Conservation (phyloP, 2,329 filamentous ascomycete genomes). For the Colletotrichum salicis region DNA sequence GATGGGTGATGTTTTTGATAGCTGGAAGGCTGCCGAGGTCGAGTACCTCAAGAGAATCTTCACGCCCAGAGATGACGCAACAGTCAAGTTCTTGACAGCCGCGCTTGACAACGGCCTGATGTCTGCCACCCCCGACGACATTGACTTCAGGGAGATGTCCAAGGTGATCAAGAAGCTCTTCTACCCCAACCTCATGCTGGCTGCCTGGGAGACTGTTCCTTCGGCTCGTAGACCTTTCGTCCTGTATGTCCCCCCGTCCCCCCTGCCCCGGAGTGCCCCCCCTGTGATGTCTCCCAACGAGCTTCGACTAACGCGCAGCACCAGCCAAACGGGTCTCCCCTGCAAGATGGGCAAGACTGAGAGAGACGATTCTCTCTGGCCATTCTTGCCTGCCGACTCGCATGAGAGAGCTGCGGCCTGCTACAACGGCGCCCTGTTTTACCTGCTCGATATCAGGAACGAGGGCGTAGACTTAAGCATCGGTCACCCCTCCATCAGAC, state of each 20-base stretch:
- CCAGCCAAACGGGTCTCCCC: not conserved
- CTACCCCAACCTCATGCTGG: slow-evolving; percentile 5
- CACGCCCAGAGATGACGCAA: not conserved
- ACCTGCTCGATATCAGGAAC: slow-evolving; percentile 10
- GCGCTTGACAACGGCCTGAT: slow-evolving; percentile 20
- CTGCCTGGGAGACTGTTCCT: not conserved
- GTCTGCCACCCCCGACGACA: not conserved
- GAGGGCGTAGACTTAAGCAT: slow-evolving; percentile 1
- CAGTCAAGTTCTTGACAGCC: not conserved
- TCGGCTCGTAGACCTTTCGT: slow-evolving; percentile 8
- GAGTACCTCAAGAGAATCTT: slow-evolving; percentile 5
- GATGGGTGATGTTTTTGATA: slow-evolving; percentile 16
- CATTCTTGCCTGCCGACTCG: not conserved
- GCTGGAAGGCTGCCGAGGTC: slow-evolving; percentile 7
- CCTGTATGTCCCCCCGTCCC: not conserved
- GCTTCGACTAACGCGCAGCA: too few relatives aligned
- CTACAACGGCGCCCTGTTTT: slow-evolving; percentile 7
- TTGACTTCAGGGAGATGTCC: slow-evolving; percentile 12
- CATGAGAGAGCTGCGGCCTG: slow-evolving; percentile 10
- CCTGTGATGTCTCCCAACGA: too few relatives aligned
- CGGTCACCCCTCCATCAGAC: slow-evolving; percentile 1
- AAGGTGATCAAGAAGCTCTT: slow-evolving; percentile 14
- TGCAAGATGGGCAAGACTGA: not conserved
- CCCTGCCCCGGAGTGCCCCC: too few relatives aligned
- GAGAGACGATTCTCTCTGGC: slow-evolving; percentile 10